Evolutionary conservation across 2,329 filamentous ascomycete genomes (phyloP), one percentile per base, ranked within the genome.

Genomic region (Orbilia oligospora): DNA sequence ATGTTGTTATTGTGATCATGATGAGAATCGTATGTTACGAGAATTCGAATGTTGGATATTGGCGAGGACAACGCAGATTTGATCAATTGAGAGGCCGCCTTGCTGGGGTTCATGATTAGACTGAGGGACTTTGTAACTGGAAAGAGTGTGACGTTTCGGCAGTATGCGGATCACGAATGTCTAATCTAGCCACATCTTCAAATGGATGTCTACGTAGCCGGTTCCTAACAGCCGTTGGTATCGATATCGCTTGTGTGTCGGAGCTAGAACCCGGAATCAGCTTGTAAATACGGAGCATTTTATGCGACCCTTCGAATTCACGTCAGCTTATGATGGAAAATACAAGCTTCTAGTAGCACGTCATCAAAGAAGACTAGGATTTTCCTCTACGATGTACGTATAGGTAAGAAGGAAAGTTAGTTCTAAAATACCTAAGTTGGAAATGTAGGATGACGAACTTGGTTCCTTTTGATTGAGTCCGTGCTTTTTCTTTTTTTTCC

Each of bases 211-310:
- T 24, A 51, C 48, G 48, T 24, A 51, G 22, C 48, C 48, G 48
- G 48, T 20, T 51, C 48, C 48, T 22, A 51, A 24, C 41, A 41
- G 66, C 36, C 41, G 66, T 70, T 61, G 27, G 53, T 71, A 71
- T 63, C 67, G 41, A 61, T 71, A 71, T 61, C 67, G 55, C 41
- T 48, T 27, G 14, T 24, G 12, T 36, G 5, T 20, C 61, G 22
- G 30, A 22, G 22, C 10, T 33, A 36, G 8, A 5, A 16, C 14
- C 44, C 22, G 20, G 8, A 65, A 65, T 44, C 20, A 18, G 36
- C 56, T 44, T 10, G 18, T 8, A 27, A 24, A 61, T 44, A 61
- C 36, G 56, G 36, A 27, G 20, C 6, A 56, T 38, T 38, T 41
- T 16, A 41, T 41, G 18, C 44, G 16, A 46, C 38, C 5, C 16